Percentiles rank a stretch among this genome's conserved stretches.
Evolutionary conservation across 2,329 filamentous ascomycete genomes (phyloP).

Genomic region (Nemania diffusa): DNA sequence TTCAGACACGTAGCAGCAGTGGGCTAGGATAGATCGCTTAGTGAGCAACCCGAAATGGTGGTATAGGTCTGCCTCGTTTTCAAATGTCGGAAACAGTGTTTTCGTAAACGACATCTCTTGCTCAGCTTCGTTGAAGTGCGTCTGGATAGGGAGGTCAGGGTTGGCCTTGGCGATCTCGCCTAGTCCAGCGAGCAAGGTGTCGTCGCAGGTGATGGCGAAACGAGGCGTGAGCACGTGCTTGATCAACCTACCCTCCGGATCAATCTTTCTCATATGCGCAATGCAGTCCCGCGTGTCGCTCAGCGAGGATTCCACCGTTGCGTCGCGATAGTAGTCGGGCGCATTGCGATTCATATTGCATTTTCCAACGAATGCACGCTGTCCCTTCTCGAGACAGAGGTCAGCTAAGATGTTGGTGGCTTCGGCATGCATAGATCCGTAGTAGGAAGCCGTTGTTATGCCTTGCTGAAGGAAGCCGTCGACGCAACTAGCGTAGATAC

Average conservation of each 20-base stretch:
- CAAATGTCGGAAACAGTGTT: conserved; percentile 65
- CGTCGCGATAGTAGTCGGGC: conserved; percentile 65
- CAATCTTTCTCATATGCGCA: conserved; percentile 56
- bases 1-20: conserved; percentile 71
- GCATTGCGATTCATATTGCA: conserved; percentile 70
- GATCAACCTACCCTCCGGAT: conserved; percentile 57
- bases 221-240: conserved; percentile 66
- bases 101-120: conserved; percentile 68
- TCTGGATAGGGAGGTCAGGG: conserved; percentile 67
- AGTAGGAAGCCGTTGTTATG: conserved; percentile 71
- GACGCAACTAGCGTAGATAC: conserved; percentile 64
- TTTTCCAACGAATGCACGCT: conserved; percentile 70
- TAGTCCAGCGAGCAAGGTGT: conserved; percentile 64
- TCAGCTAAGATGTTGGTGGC: conserved; percentile 68
- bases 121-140: conserved; percentile 73
- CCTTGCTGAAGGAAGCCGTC: conserved; percentile 69
- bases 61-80: conserved; percentile 70
- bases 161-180: conserved; percentile 63
- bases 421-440: conserved; percentile 64
- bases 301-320: conserved; percentile 58
- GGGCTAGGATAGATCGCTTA: conserved; percentile 69
- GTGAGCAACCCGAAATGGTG: conserved; percentile 64
- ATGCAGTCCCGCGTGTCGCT: conserved; percentile 62
- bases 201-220: conserved; percentile 70
- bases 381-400: conserved; percentile 61